phyloP scores from a whole-genome alignment of 768 basidiomycete genomes.

The Kwoniella dendrophila region DNA sequence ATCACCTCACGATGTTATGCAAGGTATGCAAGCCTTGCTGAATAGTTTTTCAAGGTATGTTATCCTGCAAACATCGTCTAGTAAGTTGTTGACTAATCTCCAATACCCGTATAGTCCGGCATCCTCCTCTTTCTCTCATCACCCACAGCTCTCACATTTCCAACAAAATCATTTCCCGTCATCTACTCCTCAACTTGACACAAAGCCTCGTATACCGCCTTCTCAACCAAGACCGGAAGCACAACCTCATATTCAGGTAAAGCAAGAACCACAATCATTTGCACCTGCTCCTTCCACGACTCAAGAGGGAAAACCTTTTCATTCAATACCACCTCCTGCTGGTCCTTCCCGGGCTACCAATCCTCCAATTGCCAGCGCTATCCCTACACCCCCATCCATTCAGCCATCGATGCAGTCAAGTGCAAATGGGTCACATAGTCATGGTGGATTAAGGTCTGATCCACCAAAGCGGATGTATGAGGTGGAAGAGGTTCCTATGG shows the following conservation, averaged over 20 bases:
- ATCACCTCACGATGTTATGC: conserved; percentile 25
- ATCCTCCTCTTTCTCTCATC: conserved; percentile 11
- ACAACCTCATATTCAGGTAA: conserved; percentile 2
- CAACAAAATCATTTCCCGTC: conserved; percentile 5
- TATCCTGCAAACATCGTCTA: neutral
- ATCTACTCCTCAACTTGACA: conserved; percentile 12
- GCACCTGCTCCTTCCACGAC: neutral
- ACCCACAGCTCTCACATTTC: neutral
- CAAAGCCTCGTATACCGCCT: conserved; percentile 14
- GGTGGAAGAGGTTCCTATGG: conserved; percentile 33
- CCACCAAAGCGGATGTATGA: conserved; percentile 42
- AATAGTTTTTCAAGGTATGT: conserved; percentile 27
- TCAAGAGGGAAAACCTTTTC: conserved; percentile 22
- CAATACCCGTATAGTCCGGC: neutral
- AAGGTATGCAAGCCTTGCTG: conserved; percentile 27
- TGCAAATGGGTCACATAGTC: conserved; percentile 24
- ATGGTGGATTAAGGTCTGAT: conserved; percentile 37
- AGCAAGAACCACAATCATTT: conserved; percentile 5
- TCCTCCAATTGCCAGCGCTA: conserved; percentile 1
- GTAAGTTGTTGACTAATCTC: neutral
- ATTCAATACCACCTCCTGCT: conserved; percentile 20
- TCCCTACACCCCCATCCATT: neutral
- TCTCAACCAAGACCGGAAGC: conserved; percentile 10
- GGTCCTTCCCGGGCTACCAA: conserved; percentile 4
- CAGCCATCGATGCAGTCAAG: conserved; percentile 9